These are phyloP conservation scores for Xylariaceae sp. DNA, from an alignment of 2,329 filamentous ascomycete species.

Conservation along the genomic window DNA sequence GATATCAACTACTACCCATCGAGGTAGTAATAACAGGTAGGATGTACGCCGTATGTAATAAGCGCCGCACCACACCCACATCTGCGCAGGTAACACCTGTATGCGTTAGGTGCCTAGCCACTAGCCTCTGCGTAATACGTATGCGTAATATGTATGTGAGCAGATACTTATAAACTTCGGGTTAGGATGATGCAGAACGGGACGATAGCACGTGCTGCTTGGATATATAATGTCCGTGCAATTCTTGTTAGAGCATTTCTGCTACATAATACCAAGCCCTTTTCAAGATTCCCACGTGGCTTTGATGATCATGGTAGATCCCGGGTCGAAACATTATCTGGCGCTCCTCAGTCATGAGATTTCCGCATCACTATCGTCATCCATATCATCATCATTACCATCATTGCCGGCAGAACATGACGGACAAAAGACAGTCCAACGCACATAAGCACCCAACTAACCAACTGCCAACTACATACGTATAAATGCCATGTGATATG, in stretches of 20 bases:
- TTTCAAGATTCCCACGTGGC: constrained; percentile 18
- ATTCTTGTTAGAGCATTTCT: not conserved
- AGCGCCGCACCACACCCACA: not conserved
- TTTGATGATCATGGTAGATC: constrained; percentile 17
- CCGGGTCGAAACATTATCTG: constrained; percentile 7
- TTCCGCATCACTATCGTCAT: not conserved
- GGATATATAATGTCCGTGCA: not conserved
- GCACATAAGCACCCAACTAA: too few species aligned
- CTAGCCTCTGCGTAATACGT: too few species aligned
- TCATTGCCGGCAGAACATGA: not conserved
- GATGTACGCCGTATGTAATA: not conserved
- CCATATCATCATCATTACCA: too few species aligned
- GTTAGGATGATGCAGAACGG: not conserved
- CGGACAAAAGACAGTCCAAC: too few species aligned
- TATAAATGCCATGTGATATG: not conserved
- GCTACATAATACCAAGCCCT: too few species aligned
- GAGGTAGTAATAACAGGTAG: too few species aligned
- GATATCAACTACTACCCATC: too few species aligned
- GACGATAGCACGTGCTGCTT: not conserved
- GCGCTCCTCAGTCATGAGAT: not conserved
- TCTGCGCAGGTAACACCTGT: too few species aligned
- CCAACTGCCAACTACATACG: too few species aligned
- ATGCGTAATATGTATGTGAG: too few species aligned
- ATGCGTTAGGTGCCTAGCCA: too few species aligned
- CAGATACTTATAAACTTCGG: not conserved